Evolutionary conservation across 106 monocot species (phyloP).

Genomic region (Allium fistulosum): DNA sequence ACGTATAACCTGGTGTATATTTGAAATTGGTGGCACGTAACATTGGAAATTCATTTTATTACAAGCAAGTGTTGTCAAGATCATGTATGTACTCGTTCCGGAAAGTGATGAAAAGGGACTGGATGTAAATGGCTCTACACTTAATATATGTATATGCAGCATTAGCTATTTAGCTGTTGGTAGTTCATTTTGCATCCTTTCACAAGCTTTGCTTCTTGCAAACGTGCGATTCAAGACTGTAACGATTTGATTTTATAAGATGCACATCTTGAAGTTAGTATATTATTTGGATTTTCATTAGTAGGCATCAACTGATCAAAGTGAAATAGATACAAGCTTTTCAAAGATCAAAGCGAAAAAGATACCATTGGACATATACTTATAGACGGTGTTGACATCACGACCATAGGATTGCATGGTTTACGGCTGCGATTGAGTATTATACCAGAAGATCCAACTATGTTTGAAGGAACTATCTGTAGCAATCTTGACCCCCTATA

Average conservation of each 20-base stretch:
- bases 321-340: constrained; percentile 28
- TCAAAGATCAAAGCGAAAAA: too few species aligned
- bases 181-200: constrained; percentile 60
- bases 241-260: constrained; percentile 60
- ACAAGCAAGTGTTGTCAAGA: too few species aligned
- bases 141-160: constrained; percentile 72
- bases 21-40: too few species aligned
- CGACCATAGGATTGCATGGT: constrained; percentile 75
- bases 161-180: constrained; percentile 48
- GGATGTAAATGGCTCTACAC: constrained; percentile 35
- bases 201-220: constrained; percentile 48
- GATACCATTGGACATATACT: constrained; percentile 45
- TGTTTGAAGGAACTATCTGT: constrained; percentile 84
- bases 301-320: constrained; percentile 82
- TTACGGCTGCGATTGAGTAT: constrained; percentile 77
- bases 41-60: too few species aligned
- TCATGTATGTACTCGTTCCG: too few species aligned
- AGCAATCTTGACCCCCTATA: constrained; percentile 79
- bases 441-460: constrained; percentile 91
- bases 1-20: neutral
- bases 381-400: constrained; percentile 66
- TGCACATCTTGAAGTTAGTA: constrained; percentile 21
- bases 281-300: neutral
- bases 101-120: neutral
- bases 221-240: constrained; percentile 73